These are phyloP conservation scores for Protea cynaroides DNA, from an alignment of 164 flowering plant species.

Conservation along the genomic window DNA sequence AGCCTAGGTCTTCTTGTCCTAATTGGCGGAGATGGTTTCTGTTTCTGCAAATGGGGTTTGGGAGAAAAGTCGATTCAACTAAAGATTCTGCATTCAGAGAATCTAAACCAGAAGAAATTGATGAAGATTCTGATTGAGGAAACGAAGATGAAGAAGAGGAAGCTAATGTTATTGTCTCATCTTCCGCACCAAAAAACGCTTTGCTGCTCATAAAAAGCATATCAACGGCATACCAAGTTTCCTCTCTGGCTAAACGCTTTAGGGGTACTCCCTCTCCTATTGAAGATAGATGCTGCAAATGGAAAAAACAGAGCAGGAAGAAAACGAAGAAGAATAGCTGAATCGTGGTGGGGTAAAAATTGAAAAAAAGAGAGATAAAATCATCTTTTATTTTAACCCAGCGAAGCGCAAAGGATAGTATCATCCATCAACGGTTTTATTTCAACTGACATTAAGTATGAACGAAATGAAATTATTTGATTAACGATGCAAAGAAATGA, in stretches of 20 bases:
- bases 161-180: conserved; percentile 10
- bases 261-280: conserved; percentile 43
- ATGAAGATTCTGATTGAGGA: conserved; percentile 6
- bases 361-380: no score
- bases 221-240: conserved; percentile 71
- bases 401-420: no score
- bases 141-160: conserved; percentile 15
- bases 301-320: conserved; percentile 10
- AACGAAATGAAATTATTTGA: no score
- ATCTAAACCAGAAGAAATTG: conserved; percentile 1
- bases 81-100: conserved; percentile 7
- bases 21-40: conserved; percentile 31
- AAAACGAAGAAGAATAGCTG: no score
- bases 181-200: conserved; percentile 55
- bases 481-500: no score
- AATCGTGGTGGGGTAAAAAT: no score
- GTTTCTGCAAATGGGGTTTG: conserved; percentile 21
- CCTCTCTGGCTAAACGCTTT: conserved; percentile 48
- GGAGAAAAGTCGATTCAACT: conserved; percentile 16
- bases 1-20: conserved; percentile 13
- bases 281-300: conserved; percentile 10
- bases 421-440: no score
- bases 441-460: no score
- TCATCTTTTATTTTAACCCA: no score
- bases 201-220: conserved; percentile 58